Evolutionary conservation across 139 green algal species (phyloP), one percentile per base, ranked within the genome.

Genomic region (Chlorella sp.): DNA sequence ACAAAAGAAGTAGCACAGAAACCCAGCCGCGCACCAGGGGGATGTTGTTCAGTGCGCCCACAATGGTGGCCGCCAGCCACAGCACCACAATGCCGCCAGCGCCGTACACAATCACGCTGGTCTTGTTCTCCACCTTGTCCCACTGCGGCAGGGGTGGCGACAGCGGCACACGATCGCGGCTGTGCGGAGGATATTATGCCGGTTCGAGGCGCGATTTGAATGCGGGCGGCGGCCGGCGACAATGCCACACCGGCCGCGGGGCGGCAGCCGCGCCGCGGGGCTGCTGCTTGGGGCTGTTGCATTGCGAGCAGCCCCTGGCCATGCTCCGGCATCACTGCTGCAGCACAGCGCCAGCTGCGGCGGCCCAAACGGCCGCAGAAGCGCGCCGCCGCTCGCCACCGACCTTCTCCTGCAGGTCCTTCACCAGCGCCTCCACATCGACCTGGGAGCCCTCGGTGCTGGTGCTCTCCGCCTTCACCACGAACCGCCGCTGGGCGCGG

Each of bases 41-140:
- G 17, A 99, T 87, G 70, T 78, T 69, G 93, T 99, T 98, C 34
- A 99, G 93, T 15, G 96, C 96, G 30, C 91, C 89, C 15, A 99
- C 93, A 57, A 99, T 83, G 67, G 94, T 96, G 88, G 88, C 93
- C 17, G 94, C 94, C 25, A 99, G 88, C 95, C 96, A 99, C 34
- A 99, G 81, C 2, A 91, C 88, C 0, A 96, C 91, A 0, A 99
- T 70, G 56, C 93, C 95, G 41, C 94, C 97, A 6, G 79, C 94
- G 65, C 87, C 91, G 79, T 99, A 99, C 26, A 97, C 78, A n/a
- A 93, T 89, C 38, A 98, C 93, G 38, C 90, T 86, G 12, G 93
- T 92, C 95, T 99, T 99, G 94, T 93, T 92, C 70, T 93, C 91
- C 25, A 94, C 89, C 21, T 71, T 30, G 68, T 92, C 89, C 89